Base-by-base conservation (phyloP, 495 filamentous ascomycete genomes). In the Recurvomyces mirabilis region DNA sequence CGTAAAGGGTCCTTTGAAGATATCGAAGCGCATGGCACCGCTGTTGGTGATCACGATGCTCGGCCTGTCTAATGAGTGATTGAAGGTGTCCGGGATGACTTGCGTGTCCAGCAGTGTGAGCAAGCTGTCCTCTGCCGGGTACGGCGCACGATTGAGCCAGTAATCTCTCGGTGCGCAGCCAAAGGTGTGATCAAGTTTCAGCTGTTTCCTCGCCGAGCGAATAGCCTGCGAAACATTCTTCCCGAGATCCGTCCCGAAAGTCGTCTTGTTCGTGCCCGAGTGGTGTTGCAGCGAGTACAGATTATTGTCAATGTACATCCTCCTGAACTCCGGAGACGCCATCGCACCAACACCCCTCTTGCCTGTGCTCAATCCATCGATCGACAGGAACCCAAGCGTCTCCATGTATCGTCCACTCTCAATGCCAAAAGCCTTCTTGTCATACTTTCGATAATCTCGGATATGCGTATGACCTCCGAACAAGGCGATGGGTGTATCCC, bases 351-450 rank as follows among this genome's bases (percentile, higher is more conserved):
- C 58, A 17, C 58, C 47, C 38, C 58, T 62, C 6, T 60, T 62
- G 13, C 57, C 56, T 1, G 65, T 67, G 18, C 65, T 59, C 21
- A 88, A 65, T 5, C 84, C 87, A 31, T 78, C 70, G 40, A 96
- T 81, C 9, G 87, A 93, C 75, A 93, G 74, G 68, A 87, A 98
- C 4, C 91, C 91, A 38, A 95, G 78, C n/a, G 93, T 96, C 65
- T 98, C 91, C 73, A 94, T 87, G 61, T 94, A 98, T 2, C 89
- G 73, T n/a, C 91, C 91, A 55, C 82, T 87, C 24, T 87, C 87
- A 12, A 98, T 64, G 0, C 78, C 91, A 46, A 79, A 81, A 1
- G 88, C 81, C 49, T 81, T 82, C 33, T 69, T 66, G 58, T 96
- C 91, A 56, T 83, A 96, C 37, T 74, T 73, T 14, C 69, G 75